These are phyloP conservation scores for Laburnicola sp. DNA, from an alignment of 2,329 filamentous ascomycete genomes.

Conservation along the genomic window DNA sequence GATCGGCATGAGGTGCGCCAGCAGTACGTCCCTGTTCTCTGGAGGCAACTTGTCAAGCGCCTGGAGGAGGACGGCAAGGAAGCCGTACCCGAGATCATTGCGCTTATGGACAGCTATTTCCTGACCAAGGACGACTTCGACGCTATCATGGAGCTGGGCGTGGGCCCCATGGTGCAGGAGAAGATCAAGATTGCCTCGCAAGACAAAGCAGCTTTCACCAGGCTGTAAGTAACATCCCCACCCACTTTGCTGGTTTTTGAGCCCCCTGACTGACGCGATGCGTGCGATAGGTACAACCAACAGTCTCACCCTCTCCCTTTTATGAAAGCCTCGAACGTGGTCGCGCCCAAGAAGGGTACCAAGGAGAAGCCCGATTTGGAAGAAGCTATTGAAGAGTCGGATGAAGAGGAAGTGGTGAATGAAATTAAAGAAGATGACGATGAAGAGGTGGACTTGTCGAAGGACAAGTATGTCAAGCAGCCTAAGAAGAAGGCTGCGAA, in stretches of 20 bases:
- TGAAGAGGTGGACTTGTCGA: constrained; percentile 80
- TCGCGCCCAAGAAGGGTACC: constrained; percentile 69
- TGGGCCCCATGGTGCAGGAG: constrained; percentile 80
- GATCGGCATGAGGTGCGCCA: constrained; percentile 93
- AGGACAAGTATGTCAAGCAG: constrained; percentile 94
- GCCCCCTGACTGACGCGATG: constrained; percentile 15
- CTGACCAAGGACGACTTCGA: constrained; percentile 95
- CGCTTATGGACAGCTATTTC: constrained; percentile 96
- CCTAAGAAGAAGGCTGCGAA: constrained; percentile 72
- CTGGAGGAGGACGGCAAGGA: constrained; percentile 81
- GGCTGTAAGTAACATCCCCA: constrained; percentile 64
- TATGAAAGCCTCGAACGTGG: constrained; percentile 84
- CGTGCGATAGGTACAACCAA: constrained; percentile 70
- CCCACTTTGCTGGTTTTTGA: neutral
- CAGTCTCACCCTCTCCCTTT: constrained; percentile 89
- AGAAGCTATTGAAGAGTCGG: constrained; percentile 92
- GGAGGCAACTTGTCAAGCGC: constrained; percentile 75
- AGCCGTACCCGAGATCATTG: constrained; percentile 78
- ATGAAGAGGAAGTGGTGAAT: constrained; percentile 59
- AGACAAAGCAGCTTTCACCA: constrained; percentile 87
- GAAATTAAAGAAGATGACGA: constrained; percentile 65
- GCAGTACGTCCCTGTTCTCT: constrained; percentile 87
- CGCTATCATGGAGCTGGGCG: constrained; percentile 84
- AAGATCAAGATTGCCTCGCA: constrained; percentile 77
- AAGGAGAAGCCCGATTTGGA: constrained; percentile 89